These are phyloP conservation scores for Fusarium udum DNA, from an alignment of 2,329 filamentous ascomycete species.

Conservation along the genomic window DNA sequence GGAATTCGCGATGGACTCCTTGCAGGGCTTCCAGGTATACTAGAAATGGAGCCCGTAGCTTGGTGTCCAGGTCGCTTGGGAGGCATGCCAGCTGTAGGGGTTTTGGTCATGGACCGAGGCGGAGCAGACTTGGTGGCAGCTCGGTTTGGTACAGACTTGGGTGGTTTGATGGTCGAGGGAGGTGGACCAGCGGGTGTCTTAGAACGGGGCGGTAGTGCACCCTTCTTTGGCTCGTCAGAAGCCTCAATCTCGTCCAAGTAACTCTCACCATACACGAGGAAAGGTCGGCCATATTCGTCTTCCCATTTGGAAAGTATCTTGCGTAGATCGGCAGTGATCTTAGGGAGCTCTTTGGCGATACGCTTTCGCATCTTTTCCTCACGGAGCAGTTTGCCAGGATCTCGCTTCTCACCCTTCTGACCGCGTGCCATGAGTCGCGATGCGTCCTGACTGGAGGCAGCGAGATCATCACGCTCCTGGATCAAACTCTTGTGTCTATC, in stretches of 20 bases:
- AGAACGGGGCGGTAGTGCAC: slow-evolving; percentile 62
- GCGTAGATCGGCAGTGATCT: slow-evolving; percentile 84
- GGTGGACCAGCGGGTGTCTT: slow-evolving; percentile 78
- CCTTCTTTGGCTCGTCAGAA: slow-evolving; percentile 62
- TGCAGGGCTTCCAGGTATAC: slow-evolving; percentile 46
- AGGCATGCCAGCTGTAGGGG: slow-evolving; percentile 57
- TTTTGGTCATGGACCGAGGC: slow-evolving; percentile 60
- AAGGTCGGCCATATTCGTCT: slow-evolving; percentile 91
- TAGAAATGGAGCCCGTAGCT: slow-evolving; percentile 25
- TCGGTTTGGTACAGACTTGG: slow-evolving; percentile 46
- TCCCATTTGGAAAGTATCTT: slow-evolving; percentile 89
- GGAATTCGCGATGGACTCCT: slow-evolving; percentile 67
- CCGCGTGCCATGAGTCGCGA: slow-evolving; percentile 92
- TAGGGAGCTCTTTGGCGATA: slow-evolving; percentile 94
- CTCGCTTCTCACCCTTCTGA: slow-evolving; percentile 91
- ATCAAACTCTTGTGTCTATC: slow-evolving; percentile 86
- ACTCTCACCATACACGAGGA: slow-evolving; percentile 89
- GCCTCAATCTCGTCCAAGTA: slow-evolving; percentile 87
- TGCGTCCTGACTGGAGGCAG: slow-evolving; percentile 92
- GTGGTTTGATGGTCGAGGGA: slow-evolving; percentile 52
- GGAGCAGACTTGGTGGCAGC: slow-evolving; percentile 47
- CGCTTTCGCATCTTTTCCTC: slow-evolving; percentile 99
- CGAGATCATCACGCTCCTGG: slow-evolving; percentile 85
- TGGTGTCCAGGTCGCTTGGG: slow-evolving; percentile 44
- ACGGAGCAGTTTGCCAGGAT: slow-evolving; percentile 90